Percentiles rank a stretch among this genome's conserved stretches.
Evolutionary conservation across 768 basidiomycete species (phyloP).

Genomic region (Russula sp.): DNA sequence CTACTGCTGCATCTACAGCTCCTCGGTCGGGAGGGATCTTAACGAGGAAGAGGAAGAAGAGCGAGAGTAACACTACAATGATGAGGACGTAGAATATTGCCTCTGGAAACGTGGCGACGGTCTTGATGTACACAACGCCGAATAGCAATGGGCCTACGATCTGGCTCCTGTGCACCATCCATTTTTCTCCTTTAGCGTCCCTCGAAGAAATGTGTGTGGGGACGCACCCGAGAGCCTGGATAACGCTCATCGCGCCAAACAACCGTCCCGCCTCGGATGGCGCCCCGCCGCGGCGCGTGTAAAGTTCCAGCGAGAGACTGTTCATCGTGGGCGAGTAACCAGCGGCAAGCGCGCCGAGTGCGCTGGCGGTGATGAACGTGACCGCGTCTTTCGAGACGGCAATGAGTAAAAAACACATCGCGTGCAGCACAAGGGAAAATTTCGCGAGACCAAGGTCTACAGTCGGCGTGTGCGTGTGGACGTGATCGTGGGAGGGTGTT

Average conservation of each 20-base stretch:
- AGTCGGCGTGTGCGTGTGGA: slow-evolving; percentile 29
- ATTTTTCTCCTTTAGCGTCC: neutral
- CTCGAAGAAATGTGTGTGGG: neutral
- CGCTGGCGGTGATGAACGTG: slow-evolving; percentile 46
- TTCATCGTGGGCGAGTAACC: slow-evolving; percentile 65
- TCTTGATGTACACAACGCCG: slow-evolving; percentile 63
- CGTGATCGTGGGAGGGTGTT: slow-evolving; percentile 10
- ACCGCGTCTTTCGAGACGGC: slow-evolving; percentile 41
- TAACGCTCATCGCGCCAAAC: slow-evolving; percentile 74
- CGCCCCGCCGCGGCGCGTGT: slow-evolving; percentile 42
- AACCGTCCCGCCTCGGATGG: slow-evolving; percentile 58
- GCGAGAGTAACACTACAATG: slow-evolving; percentile 36
- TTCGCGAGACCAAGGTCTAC: slow-evolving; percentile 72
- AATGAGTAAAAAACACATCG: slow-evolving; percentile 40
- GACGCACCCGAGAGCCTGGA: slow-evolving; percentile 59
- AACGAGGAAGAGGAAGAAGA: slow-evolving; percentile 44
- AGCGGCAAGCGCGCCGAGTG: slow-evolving; percentile 50
- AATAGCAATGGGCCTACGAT: slow-evolving; percentile 70
- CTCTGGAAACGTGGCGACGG: slow-evolving; percentile 62
- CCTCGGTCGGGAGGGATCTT: slow-evolving; percentile 31
- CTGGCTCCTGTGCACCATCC: slow-evolving; percentile 38
- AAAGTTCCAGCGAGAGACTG: slow-evolving; percentile 66
- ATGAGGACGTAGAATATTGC: slow-evolving; percentile 61
- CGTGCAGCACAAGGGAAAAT: slow-evolving; percentile 40
- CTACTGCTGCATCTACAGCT: neutral